Percentiles rank a stretch among this genome's conserved stretches.
Evolutionary conservation across 805 yeast species (phyloP).

Genomic region (Pichia exigua): DNA sequence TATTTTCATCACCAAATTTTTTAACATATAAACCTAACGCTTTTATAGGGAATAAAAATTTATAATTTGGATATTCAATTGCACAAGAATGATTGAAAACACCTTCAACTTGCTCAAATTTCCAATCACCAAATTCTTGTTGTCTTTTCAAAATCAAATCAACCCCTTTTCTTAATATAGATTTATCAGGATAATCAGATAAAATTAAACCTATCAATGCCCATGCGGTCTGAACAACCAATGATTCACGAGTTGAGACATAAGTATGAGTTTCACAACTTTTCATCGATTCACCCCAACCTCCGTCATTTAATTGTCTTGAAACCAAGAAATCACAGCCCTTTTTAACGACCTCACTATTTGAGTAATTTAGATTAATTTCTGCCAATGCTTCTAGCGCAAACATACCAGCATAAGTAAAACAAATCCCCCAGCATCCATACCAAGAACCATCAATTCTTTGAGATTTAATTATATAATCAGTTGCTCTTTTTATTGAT

Average conservation of each 20-base stretch:
- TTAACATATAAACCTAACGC: constrained; percentile 71
- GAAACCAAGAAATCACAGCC: constrained; percentile 82
- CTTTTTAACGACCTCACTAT: constrained; percentile 50
- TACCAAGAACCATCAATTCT: constrained; percentile 89
- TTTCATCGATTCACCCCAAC: constrained; percentile 96
- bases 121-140: constrained; percentile 72
- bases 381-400: constrained; percentile 87
- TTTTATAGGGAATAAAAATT: constrained; percentile 82
- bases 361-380: constrained; percentile 54
- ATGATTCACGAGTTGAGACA: constrained; percentile 49
- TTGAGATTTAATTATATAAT: constrained; percentile 65
- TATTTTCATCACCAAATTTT: constrained; percentile 18
- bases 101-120: constrained; percentile 81
- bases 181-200: constrained; percentile 69
- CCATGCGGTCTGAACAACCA: constrained; percentile 92
- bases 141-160: constrained; percentile 60
- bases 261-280: constrained; percentile 76
- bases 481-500: constrained; percentile 69
- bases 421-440: constrained; percentile 98
- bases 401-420: constrained; percentile 94
- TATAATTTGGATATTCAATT: constrained; percentile 92
- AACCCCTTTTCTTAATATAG: constrained; percentile 57
- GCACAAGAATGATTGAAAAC: constrained; percentile 90
- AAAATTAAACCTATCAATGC: constrained; percentile 72
- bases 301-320: constrained; percentile 82